phyloP scores from a whole-genome alignment of 345 rosid species.

The Populus simonii region DNA sequence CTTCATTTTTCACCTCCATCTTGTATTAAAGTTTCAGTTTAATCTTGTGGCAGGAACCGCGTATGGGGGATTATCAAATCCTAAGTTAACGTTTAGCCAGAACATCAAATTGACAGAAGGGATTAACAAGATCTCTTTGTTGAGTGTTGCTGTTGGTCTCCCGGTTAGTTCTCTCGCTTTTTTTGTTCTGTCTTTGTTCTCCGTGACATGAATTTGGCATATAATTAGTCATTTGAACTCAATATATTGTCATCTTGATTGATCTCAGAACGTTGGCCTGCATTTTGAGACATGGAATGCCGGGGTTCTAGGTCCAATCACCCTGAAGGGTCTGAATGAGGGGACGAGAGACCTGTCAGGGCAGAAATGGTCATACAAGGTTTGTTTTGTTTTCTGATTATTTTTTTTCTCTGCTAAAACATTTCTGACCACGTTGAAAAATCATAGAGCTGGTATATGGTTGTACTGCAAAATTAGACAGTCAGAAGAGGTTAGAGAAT shows the following conservation, averaged over 20 bases:
- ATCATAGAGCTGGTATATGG: no score
- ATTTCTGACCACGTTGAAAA: no score
- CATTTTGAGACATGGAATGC: slow-evolving; percentile 31
- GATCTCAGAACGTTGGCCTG: slow-evolving; percentile 29
- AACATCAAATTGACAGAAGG: slow-evolving; percentile 30
- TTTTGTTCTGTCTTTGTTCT: neutral
- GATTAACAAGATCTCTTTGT: slow-evolving; percentile 33
- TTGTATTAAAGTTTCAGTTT: neutral
- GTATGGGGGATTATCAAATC: slow-evolving; percentile 22
- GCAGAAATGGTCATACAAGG: slow-evolving; percentile 36
- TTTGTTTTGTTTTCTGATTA: slow-evolving; percentile 9
- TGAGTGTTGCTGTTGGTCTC: slow-evolving; percentile 42
- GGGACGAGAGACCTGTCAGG: slow-evolving; percentile 27
- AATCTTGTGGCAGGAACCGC: slow-evolving; percentile 16
- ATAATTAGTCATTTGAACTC: neutral
- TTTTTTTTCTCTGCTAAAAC: neutral
- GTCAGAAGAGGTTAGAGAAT: neutral
- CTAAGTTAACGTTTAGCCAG: slow-evolving; percentile 30
- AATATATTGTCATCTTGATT: neutral
- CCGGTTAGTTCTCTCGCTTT: slow-evolving; percentile 23
- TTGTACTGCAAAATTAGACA: no score
- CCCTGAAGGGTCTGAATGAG: slow-evolving; percentile 25
- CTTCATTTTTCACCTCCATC: neutral
- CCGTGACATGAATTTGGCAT: neutral
- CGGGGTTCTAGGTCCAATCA: slow-evolving; percentile 32